Conservation (phyloP, 345 rosid genomes). For the Populus euphratica region DNA sequence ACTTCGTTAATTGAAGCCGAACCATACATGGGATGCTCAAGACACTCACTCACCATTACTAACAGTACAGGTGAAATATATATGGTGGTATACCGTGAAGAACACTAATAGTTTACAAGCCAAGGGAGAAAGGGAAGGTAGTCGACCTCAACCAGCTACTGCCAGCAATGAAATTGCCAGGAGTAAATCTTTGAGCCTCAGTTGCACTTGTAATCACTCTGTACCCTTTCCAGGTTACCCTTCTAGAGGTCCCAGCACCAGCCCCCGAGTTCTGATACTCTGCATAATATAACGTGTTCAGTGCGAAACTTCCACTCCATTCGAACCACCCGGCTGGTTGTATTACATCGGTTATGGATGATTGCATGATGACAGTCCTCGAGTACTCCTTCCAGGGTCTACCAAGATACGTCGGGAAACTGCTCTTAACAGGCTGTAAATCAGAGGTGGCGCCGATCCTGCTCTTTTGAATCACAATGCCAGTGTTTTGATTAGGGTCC, state of each 20-base stretch:
- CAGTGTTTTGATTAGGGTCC: slow-evolving; percentile 88
- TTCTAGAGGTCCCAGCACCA: slow-evolving; percentile 63
- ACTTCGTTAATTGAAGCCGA: no score
- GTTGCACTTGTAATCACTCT: slow-evolving; percentile 50
- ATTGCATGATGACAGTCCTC: slow-evolving; percentile 80
- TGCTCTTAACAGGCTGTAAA: slow-evolving; percentile 38
- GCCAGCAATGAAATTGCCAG: slow-evolving; percentile 61
- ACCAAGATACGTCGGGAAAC: slow-evolving; percentile 76
- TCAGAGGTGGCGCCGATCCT: slow-evolving; percentile 80
- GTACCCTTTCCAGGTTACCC: slow-evolving; percentile 73
- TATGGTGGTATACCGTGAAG: not conserved
- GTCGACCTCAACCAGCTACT: slow-evolving; percentile 65
- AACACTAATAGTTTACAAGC: slow-evolving; percentile 22
- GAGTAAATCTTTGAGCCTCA: slow-evolving; percentile 56
- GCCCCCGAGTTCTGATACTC: slow-evolving; percentile 71
- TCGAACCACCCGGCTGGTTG: slow-evolving; percentile 71
- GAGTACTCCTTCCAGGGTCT: slow-evolving; percentile 94
- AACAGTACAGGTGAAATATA: no score
- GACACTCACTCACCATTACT: not conserved
- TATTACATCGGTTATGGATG: slow-evolving; percentile 58
- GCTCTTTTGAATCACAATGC: slow-evolving; percentile 81
- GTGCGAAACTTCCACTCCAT: slow-evolving; percentile 71
- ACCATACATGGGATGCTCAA: not conserved
- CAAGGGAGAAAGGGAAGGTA: slow-evolving; percentile 72
- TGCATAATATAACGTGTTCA: slow-evolving; percentile 56